Conservation (phyloP, 306 rosid species). For the Dryas alaskensis region DNA sequence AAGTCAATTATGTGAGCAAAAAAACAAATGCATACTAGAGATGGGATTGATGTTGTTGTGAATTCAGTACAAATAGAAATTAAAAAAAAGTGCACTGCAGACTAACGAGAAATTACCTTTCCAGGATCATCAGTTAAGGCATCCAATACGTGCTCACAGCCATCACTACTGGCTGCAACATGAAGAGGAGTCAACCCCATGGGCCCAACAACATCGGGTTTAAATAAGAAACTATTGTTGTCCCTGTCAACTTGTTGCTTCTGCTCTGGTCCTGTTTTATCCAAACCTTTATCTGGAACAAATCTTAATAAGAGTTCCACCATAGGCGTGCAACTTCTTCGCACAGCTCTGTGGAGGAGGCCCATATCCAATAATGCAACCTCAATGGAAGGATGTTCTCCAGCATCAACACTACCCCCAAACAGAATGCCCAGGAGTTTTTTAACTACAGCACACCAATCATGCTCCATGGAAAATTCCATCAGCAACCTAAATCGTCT, state of each 20-base stretch:
- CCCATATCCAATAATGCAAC: constrained; percentile 59
- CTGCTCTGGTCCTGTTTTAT: constrained; percentile 28
- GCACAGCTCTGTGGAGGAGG: constrained; percentile 77
- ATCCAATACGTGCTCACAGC: constrained; percentile 65
- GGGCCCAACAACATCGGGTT: constrained; percentile 61
- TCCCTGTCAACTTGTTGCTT: constrained; percentile 35
- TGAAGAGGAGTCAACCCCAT: constrained; percentile 84
- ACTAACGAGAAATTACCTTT: constrained; percentile 45
- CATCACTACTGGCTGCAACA: constrained; percentile 68
- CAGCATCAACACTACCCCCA: constrained; percentile 56
- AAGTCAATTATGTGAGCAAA: background rate
- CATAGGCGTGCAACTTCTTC: constrained; percentile 62
- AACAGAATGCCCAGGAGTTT: constrained; percentile 59
- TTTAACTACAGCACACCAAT: constrained; percentile 87
- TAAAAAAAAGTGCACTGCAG: background rate
- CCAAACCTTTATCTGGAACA: constrained; percentile 36
- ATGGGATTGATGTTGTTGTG: background rate
- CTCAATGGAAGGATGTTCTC: constrained; percentile 48
- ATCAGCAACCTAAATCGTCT: constrained; percentile 64
- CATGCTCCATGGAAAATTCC: constrained; percentile 77
- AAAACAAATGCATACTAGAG: background rate
- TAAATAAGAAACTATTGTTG: constrained; percentile 46
- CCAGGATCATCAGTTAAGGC: constrained; percentile 84
- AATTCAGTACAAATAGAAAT: background rate
- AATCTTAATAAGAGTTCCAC: constrained; percentile 65